Percentiles rank a stretch among this genome's conserved stretches.
Evolutionary conservation across 2,329 filamentous ascomycete genomes (phyloP).

Genomic region (Plectosphaerella sp.): DNA sequence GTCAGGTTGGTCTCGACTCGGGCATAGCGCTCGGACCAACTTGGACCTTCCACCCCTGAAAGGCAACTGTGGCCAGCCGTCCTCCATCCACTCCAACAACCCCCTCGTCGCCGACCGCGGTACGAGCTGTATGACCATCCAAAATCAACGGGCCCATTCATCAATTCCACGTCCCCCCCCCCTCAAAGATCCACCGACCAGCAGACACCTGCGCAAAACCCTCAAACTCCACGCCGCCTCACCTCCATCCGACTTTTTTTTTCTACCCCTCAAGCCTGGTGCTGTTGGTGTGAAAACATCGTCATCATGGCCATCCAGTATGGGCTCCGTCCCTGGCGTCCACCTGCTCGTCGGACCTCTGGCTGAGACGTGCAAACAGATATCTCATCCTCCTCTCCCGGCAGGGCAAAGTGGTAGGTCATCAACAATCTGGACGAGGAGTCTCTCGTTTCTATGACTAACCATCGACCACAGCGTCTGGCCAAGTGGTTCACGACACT

Average conservation of each 20-base stretch:
- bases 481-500: conserved; percentile 99
- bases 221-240: not conserved
- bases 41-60: not conserved
- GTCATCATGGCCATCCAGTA: conserved; percentile 41
- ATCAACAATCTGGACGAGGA: not conserved
- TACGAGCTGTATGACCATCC: conserved; percentile 4
- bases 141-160: not conserved
- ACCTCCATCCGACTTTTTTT: conserved; percentile 8
- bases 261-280: conserved; percentile 5
- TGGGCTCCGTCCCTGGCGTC: conserved; percentile 13
- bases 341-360: not conserved
- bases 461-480: conserved; percentile 62
- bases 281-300: conserved; percentile 11
- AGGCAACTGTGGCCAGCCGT: not conserved
- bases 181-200: conserved; percentile 1
- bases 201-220: conserved; percentile 7
- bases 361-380: conserved; percentile 42
- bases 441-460: not conserved
- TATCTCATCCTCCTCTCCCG: conserved; percentile 96
- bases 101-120: conserved; percentile 17
- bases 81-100: not conserved
- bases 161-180: not conserved
- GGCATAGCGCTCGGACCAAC: not conserved
- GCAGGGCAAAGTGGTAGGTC: conserved; percentile 96
- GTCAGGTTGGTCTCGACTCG: not conserved